Percentiles rank a stretch among this genome's conserved stretches.
These are phyloP conservation scores for Diaporthe humulicola DNA, from an alignment of 2,329 filamentous ascomycete genomes.

Conservation along the genomic window DNA sequence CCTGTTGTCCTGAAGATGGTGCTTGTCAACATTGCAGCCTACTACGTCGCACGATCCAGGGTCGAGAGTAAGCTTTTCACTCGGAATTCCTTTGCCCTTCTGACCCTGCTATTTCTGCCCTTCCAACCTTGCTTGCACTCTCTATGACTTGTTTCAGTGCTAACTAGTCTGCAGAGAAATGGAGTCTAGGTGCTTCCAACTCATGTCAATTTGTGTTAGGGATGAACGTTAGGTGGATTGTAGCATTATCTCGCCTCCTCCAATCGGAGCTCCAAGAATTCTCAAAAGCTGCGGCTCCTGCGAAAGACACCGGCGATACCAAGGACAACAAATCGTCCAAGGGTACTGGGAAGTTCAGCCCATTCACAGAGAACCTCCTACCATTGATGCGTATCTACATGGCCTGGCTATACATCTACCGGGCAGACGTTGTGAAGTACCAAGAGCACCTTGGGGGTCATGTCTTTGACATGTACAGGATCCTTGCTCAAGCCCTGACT, in stretches of 20 bases:
- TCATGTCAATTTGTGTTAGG: conserved; percentile 77
- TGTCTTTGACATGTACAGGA: conserved; percentile 60
- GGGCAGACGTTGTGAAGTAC: conserved; percentile 61
- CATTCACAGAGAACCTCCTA: conserved; percentile 58
- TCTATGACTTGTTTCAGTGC: conserved; percentile 38
- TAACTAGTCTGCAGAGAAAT: conserved; percentile 54
- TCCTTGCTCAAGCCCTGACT: conserved; percentile 61
- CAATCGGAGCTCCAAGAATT: conserved; percentile 75
- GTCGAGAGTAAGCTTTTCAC: conserved; percentile 63
- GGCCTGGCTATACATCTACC: conserved; percentile 65
- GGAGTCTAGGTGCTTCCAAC: conserved; percentile 58
- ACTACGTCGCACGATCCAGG: conserved; percentile 76
- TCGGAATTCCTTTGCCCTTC: background rate
- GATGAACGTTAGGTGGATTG: conserved; percentile 84
- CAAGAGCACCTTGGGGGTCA: conserved; percentile 59
- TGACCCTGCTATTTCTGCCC: too few species aligned
- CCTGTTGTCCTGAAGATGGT: conserved; percentile 82
- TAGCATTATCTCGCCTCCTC: conserved; percentile 77
- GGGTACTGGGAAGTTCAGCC: conserved; percentile 50
- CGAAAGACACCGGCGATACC: conserved; percentile 48
- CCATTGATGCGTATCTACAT: conserved; percentile 66
- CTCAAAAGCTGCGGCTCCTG: conserved; percentile 57
- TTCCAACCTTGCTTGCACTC: conserved; percentile 13
- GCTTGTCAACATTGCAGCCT: conserved; percentile 87
- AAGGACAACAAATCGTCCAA: conserved; percentile 44